phyloP scores from a whole-genome alignment of 1,139 yeast genomes.

The Saccharomyces hybrid region DNA sequence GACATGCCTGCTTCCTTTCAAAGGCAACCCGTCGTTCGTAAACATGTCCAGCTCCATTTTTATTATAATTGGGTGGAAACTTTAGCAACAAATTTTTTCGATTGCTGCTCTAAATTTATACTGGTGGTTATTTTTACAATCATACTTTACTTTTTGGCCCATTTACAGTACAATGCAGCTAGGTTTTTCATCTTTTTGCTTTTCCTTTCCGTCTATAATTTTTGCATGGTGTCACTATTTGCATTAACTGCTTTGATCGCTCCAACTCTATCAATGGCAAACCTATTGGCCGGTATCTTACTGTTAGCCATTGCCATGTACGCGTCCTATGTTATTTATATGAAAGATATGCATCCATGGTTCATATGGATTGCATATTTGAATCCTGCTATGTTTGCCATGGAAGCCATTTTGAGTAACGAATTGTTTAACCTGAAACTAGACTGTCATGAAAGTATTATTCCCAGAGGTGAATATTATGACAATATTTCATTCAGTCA shows the following conservation, averaged over 20 bases:
- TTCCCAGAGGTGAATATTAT: constrained; percentile 40
- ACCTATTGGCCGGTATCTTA: constrained; percentile 43
- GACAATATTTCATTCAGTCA: constrained; percentile 30
- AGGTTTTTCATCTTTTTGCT: constrained; percentile 42
- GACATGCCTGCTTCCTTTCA: constrained; percentile 44
- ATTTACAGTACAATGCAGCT: constrained; percentile 42
- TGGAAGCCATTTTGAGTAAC: constrained; percentile 42
- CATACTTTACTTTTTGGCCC: constrained; percentile 43
- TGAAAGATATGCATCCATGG: constrained; percentile 51
- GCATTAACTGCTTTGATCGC: constrained; percentile 39
- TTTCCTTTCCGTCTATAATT: constrained; percentile 35
- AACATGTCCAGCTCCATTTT: constrained; percentile 43
- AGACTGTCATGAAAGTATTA: constrained; percentile 33
- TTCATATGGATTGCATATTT: constrained; percentile 51
- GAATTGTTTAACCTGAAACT: constrained; percentile 38
- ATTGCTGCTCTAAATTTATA: constrained; percentile 38
- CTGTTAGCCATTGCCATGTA: constrained; percentile 42
- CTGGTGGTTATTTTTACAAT: constrained; percentile 38
- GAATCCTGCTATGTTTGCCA: constrained; percentile 45
- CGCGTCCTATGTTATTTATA: constrained; percentile 47
- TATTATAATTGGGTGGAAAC: constrained; percentile 47
- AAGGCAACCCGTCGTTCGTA: constrained; percentile 41
- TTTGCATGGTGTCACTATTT: constrained; percentile 38
- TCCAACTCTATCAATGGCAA: constrained; percentile 41
- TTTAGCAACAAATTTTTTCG: constrained; percentile 37